These are phyloP conservation scores for Phytophthora lateralis DNA, from an alignment of 352 stramenopile species.

Conservation along the genomic window DNA sequence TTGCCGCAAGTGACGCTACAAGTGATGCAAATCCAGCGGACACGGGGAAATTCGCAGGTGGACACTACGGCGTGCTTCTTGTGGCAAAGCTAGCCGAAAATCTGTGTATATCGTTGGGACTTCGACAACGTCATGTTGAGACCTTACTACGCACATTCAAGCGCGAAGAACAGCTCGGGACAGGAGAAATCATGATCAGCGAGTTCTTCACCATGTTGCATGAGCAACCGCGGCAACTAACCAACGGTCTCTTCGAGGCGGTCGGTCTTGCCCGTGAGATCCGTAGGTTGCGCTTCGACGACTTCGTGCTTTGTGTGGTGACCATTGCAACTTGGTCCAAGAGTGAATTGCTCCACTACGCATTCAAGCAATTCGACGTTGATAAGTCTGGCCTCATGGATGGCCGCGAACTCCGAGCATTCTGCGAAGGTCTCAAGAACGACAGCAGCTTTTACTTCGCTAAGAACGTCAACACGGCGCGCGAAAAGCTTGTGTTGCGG, in stretches of 20 bases:
- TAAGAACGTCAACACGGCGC: slow-evolving; percentile 63
- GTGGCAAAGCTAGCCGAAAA: slow-evolving; percentile 54
- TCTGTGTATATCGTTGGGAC: slow-evolving; percentile 54
- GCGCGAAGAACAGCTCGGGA: slow-evolving; percentile 51
- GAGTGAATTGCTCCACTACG: slow-evolving; percentile 60
- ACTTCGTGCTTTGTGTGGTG: slow-evolving; percentile 64
- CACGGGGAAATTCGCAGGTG: slow-evolving; percentile 37
- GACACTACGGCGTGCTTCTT: slow-evolving; percentile 51
- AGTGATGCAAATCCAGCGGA: background rate
- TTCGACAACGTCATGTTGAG: slow-evolving; percentile 47
- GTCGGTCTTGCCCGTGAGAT: slow-evolving; percentile 38
- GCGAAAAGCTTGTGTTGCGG: slow-evolving; percentile 46
- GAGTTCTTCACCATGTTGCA: slow-evolving; percentile 66
- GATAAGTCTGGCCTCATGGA: slow-evolving; percentile 73
- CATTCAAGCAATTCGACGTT: slow-evolving; percentile 72
- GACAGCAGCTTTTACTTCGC: slow-evolving; percentile 67
- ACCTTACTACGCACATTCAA: slow-evolving; percentile 45
- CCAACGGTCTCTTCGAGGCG: slow-evolving; percentile 54
- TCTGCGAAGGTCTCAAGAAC: slow-evolving; percentile 62
- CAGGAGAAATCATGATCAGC: slow-evolving; percentile 58
- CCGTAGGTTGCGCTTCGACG: slow-evolving; percentile 56
- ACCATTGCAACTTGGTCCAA: slow-evolving; percentile 55
- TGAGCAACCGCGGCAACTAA: slow-evolving; percentile 64
- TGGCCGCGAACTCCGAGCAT: slow-evolving; percentile 48
- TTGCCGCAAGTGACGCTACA: background rate